These are phyloP conservation scores for Aspergillus pseudotamarii DNA, from an alignment of 2,329 filamentous ascomycete genomes.

Conservation along the genomic window DNA sequence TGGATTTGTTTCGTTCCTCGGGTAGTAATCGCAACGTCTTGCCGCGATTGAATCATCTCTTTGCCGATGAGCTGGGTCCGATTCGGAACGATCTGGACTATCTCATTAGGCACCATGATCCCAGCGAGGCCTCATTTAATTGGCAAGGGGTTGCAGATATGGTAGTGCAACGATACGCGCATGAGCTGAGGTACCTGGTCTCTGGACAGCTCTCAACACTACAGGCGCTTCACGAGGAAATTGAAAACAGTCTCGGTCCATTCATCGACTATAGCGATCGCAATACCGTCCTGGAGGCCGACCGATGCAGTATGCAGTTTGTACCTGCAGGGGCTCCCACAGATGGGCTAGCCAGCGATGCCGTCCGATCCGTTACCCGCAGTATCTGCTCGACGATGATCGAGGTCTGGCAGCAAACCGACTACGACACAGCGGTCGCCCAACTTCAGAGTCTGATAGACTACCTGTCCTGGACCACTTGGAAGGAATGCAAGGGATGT, in stretches of 20 bases:
- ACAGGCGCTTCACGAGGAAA: slow-evolving; percentile 29
- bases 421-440: slow-evolving; percentile 29
- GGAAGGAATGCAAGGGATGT: slow-evolving; percentile 61
- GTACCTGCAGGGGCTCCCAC: slow-evolving; percentile 24
- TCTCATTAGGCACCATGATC: slow-evolving; percentile 42
- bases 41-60: slow-evolving; percentile 42
- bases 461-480: slow-evolving; percentile 62
- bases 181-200: slow-evolving; percentile 51
- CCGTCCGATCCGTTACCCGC: slow-evolving; percentile 33
- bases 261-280: slow-evolving; percentile 40
- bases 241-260: slow-evolving; percentile 32
- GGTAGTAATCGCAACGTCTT: slow-evolving; percentile 35
- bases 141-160: slow-evolving; percentile 72
- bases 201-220: slow-evolving; percentile 30
- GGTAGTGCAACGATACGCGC: slow-evolving; percentile 64
- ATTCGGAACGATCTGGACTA: slow-evolving; percentile 50
- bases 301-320: slow-evolving; percentile 40
- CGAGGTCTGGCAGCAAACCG: slow-evolving; percentile 23
- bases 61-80: slow-evolving; percentile 33
- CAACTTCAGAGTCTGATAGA: slow-evolving; percentile 47
- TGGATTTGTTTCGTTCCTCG: slow-evolving; percentile 42
- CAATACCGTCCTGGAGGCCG: slow-evolving; percentile 28
- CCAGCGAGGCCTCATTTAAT: slow-evolving; percentile 44
- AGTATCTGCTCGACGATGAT: slow-evolving; percentile 38
- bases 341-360: slow-evolving; percentile 27